Percentiles rank a stretch among this genome's conserved stretches.
These are phyloP conservation scores for Pancytospora philotis DNA, from an alignment of 371 early-diverging fungal species.

Conservation along the genomic window DNA sequence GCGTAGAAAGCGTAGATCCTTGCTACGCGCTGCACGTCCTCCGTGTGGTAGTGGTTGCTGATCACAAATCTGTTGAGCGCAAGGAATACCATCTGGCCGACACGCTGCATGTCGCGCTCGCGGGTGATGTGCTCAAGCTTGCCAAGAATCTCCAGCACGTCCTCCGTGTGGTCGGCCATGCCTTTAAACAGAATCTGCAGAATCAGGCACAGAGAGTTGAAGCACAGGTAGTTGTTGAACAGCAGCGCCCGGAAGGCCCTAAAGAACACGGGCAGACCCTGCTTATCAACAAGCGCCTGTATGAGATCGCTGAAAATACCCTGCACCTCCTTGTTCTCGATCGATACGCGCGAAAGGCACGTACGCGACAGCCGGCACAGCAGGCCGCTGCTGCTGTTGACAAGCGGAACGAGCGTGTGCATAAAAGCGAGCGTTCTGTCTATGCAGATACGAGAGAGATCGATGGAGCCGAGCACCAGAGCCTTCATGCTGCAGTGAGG, in stretches of 20 bases:
- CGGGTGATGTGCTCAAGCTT: background rate
- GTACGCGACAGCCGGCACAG: background rate
- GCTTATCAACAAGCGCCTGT: conserved; percentile 28
- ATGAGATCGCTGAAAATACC: conserved; percentile 18
- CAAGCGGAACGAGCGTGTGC: background rate
- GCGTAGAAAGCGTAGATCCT: background rate
- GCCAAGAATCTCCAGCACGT: background rate
- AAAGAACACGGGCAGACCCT: conserved; percentile 15
- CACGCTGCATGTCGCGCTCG: background rate
- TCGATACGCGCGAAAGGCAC: background rate
- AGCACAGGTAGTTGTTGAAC: conserved; percentile 34
- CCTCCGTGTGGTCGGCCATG: background rate
- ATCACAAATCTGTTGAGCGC: background rate
- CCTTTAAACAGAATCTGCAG: conserved; percentile 11
- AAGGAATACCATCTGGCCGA: background rate
- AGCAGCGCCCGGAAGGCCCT: conserved; percentile 2
- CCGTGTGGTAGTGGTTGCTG: background rate
- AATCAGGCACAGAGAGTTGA: conserved; percentile 24
- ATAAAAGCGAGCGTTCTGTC: conserved; percentile 1
- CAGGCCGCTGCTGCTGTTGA: background rate
- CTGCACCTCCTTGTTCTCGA: conserved; percentile 1
- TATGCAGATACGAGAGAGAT: background rate
- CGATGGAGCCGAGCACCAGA: conserved; percentile 10
- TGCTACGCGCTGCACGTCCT: background rate
- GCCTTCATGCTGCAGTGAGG: background rate